phyloP scores from a whole-genome alignment of 768 basidiomycete genomes.

The Panaeolus papilionaceus region DNA sequence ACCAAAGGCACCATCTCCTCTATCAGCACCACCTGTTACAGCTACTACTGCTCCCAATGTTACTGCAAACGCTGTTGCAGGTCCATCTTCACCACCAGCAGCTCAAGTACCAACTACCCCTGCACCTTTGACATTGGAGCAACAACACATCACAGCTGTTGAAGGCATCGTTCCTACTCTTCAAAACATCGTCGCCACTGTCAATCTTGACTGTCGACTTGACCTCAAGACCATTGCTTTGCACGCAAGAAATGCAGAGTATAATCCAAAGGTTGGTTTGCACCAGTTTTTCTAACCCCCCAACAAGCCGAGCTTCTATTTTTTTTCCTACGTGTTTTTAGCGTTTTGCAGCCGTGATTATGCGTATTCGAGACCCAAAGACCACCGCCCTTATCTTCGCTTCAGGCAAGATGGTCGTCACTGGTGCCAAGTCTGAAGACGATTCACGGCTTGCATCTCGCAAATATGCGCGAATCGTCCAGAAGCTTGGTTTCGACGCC shows the following conservation, averaged over 20 bases:
- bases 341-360: constrained; percentile 99
- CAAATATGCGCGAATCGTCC: constrained; percentile 99
- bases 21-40: constrained; percentile 27
- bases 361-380: constrained; percentile 99
- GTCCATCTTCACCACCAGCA: constrained; percentile 61
- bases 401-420: constrained; percentile 99
- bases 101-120: constrained; percentile 70
- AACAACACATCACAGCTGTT: constrained; percentile 95
- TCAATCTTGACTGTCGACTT: constrained; percentile 95
- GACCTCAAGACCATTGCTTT: constrained; percentile 98
- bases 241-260: constrained; percentile 98
- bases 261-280: constrained; percentile 98
- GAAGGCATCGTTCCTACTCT: constrained; percentile 99
- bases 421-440: constrained; percentile 98
- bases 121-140: constrained; percentile 80
- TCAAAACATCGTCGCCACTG: constrained; percentile 99
- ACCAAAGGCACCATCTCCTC: constrained; percentile 35
- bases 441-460: constrained; percentile 96
- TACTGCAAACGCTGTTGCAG: constrained; percentile 51
- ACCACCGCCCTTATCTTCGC: constrained; percentile 99
- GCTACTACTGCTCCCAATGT: constrained; percentile 30
- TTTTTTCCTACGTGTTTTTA: constrained; percentile 64
- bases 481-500: constrained; percentile 99
- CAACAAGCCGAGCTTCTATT: constrained; percentile 59
- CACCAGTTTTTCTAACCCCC: constrained; percentile 46